phyloP scores from a whole-genome alignment of 2,329 filamentous ascomycete species.

The Chrysosporium keratinophilum region DNA sequence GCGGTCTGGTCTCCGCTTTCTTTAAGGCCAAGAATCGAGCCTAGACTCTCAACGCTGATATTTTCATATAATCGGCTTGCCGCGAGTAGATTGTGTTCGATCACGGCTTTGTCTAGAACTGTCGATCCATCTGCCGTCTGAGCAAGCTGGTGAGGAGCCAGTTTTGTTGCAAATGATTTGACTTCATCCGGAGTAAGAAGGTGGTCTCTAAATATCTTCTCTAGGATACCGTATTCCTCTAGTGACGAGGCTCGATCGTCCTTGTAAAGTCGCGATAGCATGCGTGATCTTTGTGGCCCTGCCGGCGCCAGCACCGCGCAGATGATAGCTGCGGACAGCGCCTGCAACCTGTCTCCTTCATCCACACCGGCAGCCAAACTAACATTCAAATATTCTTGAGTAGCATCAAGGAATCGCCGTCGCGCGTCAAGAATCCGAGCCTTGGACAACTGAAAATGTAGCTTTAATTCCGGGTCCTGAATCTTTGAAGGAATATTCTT shows the following conservation, averaged over 20 bases:
- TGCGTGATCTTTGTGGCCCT: conserved; percentile 69
- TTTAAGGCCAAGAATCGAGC: conserved; percentile 64
- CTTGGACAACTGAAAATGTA: conserved; percentile 84
- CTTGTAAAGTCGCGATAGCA: conserved; percentile 78
- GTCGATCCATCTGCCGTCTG: conserved; percentile 83
- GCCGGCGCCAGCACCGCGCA: conserved; percentile 89
- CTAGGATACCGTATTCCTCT: conserved; percentile 69
- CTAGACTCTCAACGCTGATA: conserved; percentile 66
- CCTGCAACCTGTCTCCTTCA: conserved; percentile 74
- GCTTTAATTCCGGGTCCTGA: conserved; percentile 58
- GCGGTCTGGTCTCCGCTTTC: conserved; percentile 33
- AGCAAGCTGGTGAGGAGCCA: conserved; percentile 82
- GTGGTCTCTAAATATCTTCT: conserved; percentile 95
- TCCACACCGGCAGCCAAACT: conserved; percentile 68
- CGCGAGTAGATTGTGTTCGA: conserved; percentile 90
- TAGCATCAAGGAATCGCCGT: conserved; percentile 77
- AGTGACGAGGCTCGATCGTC: conserved; percentile 71
- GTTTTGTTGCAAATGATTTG: conserved; percentile 66
- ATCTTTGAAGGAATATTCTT: conserved; percentile 71
- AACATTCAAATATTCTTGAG: conserved; percentile 77
- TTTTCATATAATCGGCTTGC: conserved; percentile 71
- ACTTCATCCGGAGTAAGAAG: conserved; percentile 75
- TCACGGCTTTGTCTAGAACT: conserved; percentile 81
- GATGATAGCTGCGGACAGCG: conserved; percentile 75
- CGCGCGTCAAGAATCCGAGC: conserved; percentile 88